Base-by-base conservation (phyloP, 257 asterid genomes). In the Coffea canephora region DNA sequence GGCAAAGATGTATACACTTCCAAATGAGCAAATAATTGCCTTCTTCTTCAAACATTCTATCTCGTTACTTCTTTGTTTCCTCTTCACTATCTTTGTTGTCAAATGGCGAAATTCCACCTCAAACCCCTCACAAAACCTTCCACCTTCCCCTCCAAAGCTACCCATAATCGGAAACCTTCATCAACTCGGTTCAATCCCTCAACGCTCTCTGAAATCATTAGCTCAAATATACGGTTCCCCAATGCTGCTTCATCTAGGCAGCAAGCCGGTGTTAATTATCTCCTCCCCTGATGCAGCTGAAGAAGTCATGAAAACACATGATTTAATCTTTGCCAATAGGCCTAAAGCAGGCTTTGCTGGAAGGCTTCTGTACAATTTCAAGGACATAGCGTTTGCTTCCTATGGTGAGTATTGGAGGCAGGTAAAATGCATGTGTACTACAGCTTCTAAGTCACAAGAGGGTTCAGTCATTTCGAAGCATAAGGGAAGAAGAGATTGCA, bases 211-310 rank as follows among this genome's bases (percentile, higher is more conserved):
- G 34, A 31, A 31, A 31, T 1, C 34, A 31, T 31, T 31, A 31
- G 34, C 34, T 31, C 34, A 31, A 31, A 31, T 0, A 31, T 31
- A 31, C 34, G 34, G 34, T 31, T 31, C 34, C 34, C 34, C 34
- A 31, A 31, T 31, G 34, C 34, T 31, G 34, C 34, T 31, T 31
- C 34, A 31, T 31, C 34, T 87, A 3, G 90, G 89, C 50, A 46
- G 62, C 0, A 74, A 71, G 8, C 88, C 87, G 0, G 49, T 69
- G 12, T 73, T 84, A 3, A 71, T 84, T 0, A 77, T 80, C 13
- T 87, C 90, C 12, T 87, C 90, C 10, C 7, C 77, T 31, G 43
- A 39, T 39, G 43, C 43, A 39, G 43, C 43, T 39, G 43, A 39
- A 39, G 43, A 39, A 39, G 43, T 73, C 25, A 45, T 73, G 25